Evolutionary conservation across 2,329 filamentous ascomycete species (phyloP), one percentile per base, ranked within the genome.

Genomic region (Beauveria medogensis): DNA sequence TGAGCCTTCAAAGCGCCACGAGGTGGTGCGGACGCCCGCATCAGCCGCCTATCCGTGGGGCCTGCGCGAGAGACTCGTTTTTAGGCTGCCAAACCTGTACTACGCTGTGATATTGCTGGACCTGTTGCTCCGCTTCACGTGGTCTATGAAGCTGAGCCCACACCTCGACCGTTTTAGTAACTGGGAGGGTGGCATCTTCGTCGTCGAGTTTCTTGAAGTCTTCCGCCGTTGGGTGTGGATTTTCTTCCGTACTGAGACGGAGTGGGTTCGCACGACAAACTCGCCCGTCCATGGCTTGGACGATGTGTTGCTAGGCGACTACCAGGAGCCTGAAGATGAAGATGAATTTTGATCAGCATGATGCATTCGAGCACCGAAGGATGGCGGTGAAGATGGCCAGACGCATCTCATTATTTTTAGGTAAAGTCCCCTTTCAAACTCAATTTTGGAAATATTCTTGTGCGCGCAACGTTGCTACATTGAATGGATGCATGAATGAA

Each of bases 141-240:
- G 94, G 94, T 86, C 88, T 63, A 81, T 95, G 70, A 96, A 96
- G 77, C 82, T 97, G 28, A 90, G 87, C 65, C 85, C 90, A 34
- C 88, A 90, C 71, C 77, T 97, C 61, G 88, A 92, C 71, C 90
- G 90, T 71, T 86, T 96, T 61, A 88, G 89, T 66, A 92, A 96
- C 71, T 84, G 92, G 56, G 94, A 97, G 76, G 87, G 87, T 60
- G 91, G 91, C 8, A 90, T 97, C 50, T 99, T 97, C 71, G 69
- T 93, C 28, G 84, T 97, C 69, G 89, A 97, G 77, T 81, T 90
- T 50, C 78, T 96, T 12, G 94, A 99, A 76, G 89, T 97, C 20
- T 80, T 91, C 51, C 83, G 94, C 53, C 82, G 94, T 61, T 97
- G 93, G 92, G 82, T 97, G 63, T 99, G 94, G 94, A 91, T 97